A percentile compares a stretch with the other conserved stretches of the same genome.
These are phyloP conservation scores for Hypoxylon sp. DNA, from an alignment of 2,329 filamentous ascomycete genomes.

Conservation along the genomic window DNA sequence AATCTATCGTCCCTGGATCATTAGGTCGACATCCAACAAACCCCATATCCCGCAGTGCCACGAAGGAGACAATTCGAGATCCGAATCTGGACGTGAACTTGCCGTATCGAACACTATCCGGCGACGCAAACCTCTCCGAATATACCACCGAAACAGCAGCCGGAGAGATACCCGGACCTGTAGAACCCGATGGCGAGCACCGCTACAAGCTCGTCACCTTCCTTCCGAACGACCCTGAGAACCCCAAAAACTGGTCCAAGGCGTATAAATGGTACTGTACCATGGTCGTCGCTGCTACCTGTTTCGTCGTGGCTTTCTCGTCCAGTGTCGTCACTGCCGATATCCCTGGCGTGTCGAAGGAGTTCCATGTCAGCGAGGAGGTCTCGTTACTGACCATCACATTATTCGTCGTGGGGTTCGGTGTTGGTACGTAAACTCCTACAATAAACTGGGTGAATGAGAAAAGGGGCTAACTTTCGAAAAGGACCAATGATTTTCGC, in stretches of 20 bases:
- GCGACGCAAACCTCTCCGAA: constrained; percentile 72
- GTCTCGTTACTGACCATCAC: constrained; percentile 79
- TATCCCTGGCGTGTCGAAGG: constrained; percentile 70
- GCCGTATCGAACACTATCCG: constrained; percentile 73
- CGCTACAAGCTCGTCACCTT: constrained; percentile 75
- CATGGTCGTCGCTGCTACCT: constrained; percentile 83
- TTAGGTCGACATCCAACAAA: constrained; percentile 28
- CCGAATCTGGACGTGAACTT: constrained; percentile 66
- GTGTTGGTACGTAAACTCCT: constrained; percentile 67
- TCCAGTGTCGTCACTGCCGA: constrained; percentile 85
- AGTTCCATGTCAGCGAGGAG: constrained; percentile 78
- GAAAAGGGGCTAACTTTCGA: constrained; percentile 5
- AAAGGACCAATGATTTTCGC: constrained; percentile 82
- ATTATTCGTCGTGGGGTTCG: constrained; percentile 85
- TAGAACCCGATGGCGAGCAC: constrained; percentile 46
- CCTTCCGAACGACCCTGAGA: constrained; percentile 76
- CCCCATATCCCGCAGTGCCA: constrained; percentile 32
- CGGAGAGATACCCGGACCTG: constrained; percentile 70
- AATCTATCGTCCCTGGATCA: constrained; percentile 24
- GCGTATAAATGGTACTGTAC: constrained; percentile 85
- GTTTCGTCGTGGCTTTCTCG: constrained; percentile 78
- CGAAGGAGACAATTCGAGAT: constrained; percentile 55
- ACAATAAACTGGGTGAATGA: background rate
- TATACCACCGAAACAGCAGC: constrained; percentile 71
- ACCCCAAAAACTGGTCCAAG: constrained; percentile 89